A percentile compares a stretch with the other conserved stretches of the same genome.
Conservation (phyloP, 257 asterid genomes). For the Sherardia arvensis region DNA sequence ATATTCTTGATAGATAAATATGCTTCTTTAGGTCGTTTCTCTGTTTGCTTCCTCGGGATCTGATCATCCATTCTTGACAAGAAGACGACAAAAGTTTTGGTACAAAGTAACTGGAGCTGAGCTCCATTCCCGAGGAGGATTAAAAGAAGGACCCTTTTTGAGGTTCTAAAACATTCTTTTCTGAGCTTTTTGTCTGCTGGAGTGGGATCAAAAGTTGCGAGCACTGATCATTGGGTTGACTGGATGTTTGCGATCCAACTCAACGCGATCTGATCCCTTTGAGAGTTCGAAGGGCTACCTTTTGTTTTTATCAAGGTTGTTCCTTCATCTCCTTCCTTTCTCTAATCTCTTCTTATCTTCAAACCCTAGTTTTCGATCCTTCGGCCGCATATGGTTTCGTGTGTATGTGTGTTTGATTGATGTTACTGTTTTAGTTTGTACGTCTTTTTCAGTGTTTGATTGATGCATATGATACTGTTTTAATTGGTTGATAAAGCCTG, state of each 20-base stretch:
- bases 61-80: slow-evolving; percentile 28
- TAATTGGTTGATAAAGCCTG: too few species aligned
- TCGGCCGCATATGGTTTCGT: background rate
- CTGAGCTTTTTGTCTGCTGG: slow-evolving; percentile 16
- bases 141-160: slow-evolving; percentile 12
- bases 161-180: slow-evolving; percentile 10
- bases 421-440: too few species aligned
- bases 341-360: background rate
- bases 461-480: too few species aligned
- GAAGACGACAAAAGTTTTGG: slow-evolving; percentile 12
- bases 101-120: background rate
- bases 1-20: background rate
- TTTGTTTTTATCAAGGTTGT: slow-evolving; percentile 18
- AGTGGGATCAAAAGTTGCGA: slow-evolving; percentile 19
- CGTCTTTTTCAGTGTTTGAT: too few species aligned
- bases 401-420: too few species aligned
- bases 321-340: slow-evolving; percentile 3
- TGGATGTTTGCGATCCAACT: background rate
- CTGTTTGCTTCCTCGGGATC: slow-evolving; percentile 35
- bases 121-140: slow-evolving; percentile 49
- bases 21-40: slow-evolving; percentile 3
- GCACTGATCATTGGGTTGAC: slow-evolving; percentile 7
- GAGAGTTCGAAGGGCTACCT: slow-evolving; percentile 7
- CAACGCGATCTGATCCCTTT: slow-evolving; percentile 4
- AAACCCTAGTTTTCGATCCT: background rate